Conservation (phyloP, 345 rosid genomes). For the Gynandropsis gynandra region DNA sequence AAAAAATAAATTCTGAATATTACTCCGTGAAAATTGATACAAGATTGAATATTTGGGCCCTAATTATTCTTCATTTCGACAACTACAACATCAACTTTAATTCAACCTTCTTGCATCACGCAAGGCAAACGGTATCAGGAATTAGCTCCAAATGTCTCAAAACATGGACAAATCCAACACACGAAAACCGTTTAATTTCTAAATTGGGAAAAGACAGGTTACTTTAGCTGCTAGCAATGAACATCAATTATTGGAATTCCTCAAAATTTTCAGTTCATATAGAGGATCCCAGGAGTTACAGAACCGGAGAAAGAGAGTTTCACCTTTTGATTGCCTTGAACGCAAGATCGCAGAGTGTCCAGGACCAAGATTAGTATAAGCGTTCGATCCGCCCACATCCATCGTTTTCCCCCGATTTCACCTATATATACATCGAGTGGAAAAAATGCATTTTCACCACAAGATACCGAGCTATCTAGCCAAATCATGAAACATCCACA, state of each 20-base stretch:
- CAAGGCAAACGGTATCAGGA: no score
- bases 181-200: not conserved
- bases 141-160: not conserved
- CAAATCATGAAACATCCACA: not conserved
- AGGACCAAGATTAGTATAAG: slow-evolving; percentile 20
- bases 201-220: not conserved
- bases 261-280: not conserved
- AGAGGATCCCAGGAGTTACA: not conserved
- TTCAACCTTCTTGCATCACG: no score
- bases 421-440: slow-evolving; percentile 8
- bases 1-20: no score
- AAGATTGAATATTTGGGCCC: no score
- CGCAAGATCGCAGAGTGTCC: slow-evolving; percentile 25
- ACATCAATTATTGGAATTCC: not conserved
- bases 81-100: no score
- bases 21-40: no score
- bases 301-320: slow-evolving; percentile 2
- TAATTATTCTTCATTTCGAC: no score
- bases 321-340: slow-evolving; percentile 37
- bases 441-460: not conserved
- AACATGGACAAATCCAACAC: not conserved
- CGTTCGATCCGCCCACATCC: slow-evolving; percentile 36
- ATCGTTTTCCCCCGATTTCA: slow-evolving; percentile 27
- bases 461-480: not conserved
- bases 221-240: not conserved